Conservation (phyloP, 1,284 basidiomycete species). For the Ustilago bromivora region DNA sequence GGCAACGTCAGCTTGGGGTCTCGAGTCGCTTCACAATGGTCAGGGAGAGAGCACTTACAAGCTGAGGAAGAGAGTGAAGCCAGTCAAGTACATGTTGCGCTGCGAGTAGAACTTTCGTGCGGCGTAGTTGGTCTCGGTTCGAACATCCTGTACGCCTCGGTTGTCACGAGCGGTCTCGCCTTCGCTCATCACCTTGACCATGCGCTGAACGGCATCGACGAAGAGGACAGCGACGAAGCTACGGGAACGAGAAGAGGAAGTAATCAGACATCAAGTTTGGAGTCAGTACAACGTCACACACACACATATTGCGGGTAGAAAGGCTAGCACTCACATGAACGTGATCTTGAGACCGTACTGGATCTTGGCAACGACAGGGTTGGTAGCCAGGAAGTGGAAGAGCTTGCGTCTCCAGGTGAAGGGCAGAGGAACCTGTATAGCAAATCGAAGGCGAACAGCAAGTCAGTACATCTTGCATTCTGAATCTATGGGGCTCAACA, state of each 20-base stretch:
- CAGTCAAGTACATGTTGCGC: constrained; percentile 83
- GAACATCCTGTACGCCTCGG: constrained; percentile 76
- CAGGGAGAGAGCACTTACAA: constrained; percentile 34
- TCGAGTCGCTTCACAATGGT: not conserved
- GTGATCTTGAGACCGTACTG: constrained; percentile 84
- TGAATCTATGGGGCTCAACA: not conserved
- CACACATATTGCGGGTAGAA: too few relatives aligned
- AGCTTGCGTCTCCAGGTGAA: constrained; percentile 79
- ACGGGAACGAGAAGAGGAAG: constrained; percentile 8
- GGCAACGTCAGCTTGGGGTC: not conserved
- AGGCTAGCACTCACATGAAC: constrained; percentile 79
- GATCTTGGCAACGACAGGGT: constrained; percentile 71
- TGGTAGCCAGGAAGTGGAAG: constrained; percentile 79
- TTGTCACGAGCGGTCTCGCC: constrained; percentile 78
- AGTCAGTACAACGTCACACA: not conserved
- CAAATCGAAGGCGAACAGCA: not conserved
- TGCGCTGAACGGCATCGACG: constrained; percentile 90
- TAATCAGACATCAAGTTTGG: not conserved
- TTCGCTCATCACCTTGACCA: constrained; percentile 86
- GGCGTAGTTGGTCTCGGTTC: constrained; percentile 84
- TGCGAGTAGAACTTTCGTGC: constrained; percentile 86
- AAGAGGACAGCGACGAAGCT: constrained; percentile 87
- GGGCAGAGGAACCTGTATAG: constrained; percentile 76
- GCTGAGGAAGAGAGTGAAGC: constrained; percentile 81
- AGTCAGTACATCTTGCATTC: not conserved